Evolutionary conservation across 192 early-diverging fungal species (phyloP), one percentile per base, ranked within the genome.

Genomic region (Linnemannia elongata): DNA sequence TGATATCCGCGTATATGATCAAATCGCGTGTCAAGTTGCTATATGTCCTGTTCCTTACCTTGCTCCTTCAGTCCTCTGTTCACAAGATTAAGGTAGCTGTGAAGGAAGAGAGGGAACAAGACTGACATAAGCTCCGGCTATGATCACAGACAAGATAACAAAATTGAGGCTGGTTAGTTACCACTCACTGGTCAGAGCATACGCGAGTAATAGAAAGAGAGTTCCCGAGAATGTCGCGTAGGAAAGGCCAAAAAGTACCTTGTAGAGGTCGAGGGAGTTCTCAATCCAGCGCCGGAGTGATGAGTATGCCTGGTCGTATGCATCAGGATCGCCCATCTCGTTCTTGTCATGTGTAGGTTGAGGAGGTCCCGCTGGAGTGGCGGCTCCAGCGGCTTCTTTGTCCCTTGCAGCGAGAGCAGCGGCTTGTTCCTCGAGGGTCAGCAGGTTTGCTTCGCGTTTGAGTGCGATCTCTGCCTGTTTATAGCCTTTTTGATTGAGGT

Each of bases 251-350:
- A 35, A 66, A 3, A 9, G 68, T 88, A 96, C 95, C 93, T 95
- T 97, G 92, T 97, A 99, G 79, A 94, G 92, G 81, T 99, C 99
- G 66, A 99, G 91, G 9, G 97, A 99, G 77, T 95, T 95, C 72
- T 99, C 97, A 57, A 99, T 95, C 97, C 96, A 98, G 52, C 92
- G 91, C 63, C 95, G 88, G 72, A 99, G 89, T 79, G 91, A 91
- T 27, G 89, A 90, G 89, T 99, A 99, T 74, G 93, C 94, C 63
- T 92, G 85, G 63, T 95, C 93, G 78, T 98, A 98, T 17, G 94
- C 94, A 78, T 96, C 94, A 6, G 97, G 95, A 82, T 97, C 96
- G 36, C 52, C 66, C 54, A 79, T 60, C 27, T 87, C 80, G 89
- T 89, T 90, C 94, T 96, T 42, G 89, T 91, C 82, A 95, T 93